These are phyloP conservation scores for Erythrophleum fordii DNA, from an alignment of 306 rosid genomes.

Conservation along the genomic window DNA sequence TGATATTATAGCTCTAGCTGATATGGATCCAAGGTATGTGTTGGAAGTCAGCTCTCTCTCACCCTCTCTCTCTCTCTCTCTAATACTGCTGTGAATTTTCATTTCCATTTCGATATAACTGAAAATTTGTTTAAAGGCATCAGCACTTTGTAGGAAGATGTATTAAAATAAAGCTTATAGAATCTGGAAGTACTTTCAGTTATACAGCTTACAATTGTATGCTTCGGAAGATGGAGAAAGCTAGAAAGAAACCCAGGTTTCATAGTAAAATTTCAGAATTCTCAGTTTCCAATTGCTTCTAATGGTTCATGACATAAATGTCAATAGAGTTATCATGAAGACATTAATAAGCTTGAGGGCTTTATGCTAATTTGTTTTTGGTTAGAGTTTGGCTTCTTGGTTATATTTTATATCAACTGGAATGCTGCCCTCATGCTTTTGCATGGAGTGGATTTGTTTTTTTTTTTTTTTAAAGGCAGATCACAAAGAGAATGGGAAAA, in stretches of 20 bases:
- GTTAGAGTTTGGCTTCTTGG: not conserved
- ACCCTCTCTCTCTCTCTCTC: conserved; percentile 17
- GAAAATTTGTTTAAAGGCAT: not conserved
- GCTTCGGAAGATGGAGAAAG: not conserved
- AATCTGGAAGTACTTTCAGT: not conserved
- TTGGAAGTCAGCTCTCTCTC: conserved; percentile 28
- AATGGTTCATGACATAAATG: not conserved
- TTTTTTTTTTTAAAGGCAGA: no score
- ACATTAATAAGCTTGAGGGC: conserved; percentile 8
- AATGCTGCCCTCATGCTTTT: not conserved
- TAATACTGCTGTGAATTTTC: not conserved
- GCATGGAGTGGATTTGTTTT: no score
- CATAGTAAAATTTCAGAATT: not conserved
- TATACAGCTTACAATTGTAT: conserved; percentile 22
- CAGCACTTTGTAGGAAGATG: conserved; percentile 25
- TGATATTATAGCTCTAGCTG: conserved; percentile 68
- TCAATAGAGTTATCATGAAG: conserved; percentile 20
- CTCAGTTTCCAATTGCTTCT: not conserved
- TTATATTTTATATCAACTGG: not conserved
- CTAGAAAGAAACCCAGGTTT: not conserved
- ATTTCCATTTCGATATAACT: not conserved
- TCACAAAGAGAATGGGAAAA: not conserved
- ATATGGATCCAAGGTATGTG: conserved; percentile 83
- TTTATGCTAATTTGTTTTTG: conserved; percentile 22
- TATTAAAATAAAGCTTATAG: conserved; percentile 5